Base-by-base conservation (phyloP, 805 yeast genomes). In the Ogataea saltuana region DNA sequence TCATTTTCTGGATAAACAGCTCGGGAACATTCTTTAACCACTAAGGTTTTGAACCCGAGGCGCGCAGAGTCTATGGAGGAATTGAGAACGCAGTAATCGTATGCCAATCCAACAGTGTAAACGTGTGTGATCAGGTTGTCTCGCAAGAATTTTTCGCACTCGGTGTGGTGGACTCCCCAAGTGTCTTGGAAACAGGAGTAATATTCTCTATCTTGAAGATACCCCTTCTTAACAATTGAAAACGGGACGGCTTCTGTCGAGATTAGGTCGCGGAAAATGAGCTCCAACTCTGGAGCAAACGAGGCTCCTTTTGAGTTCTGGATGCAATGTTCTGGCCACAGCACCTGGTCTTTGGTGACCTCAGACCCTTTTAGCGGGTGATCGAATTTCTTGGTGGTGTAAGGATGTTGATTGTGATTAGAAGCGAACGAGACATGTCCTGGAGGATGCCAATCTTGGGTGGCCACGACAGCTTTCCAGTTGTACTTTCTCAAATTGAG, bases 301-400 rank as follows among this genome's bases (percentile, higher is more conserved):
- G 74, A 70, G 0, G 90, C 74, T 0, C 97, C 98, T 4, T 50
- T 37, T 0, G 89, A 71, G 39, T 73, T 71, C 56, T 87, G 90
- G 12, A 90, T 77, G 62, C 97, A 90, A 60, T 90, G 98, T 42
- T 78, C 90, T 0, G 98, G 97, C 97, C 97, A 90, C 3, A 88
- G 70, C 0, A 74, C 71, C 49, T 80, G 81, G 20, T 55, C 25
- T 16, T 64, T 63, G 0, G 64, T 59, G 2, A 41, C 42, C 44
- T 65, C 68, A 1, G 49, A 45, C 11, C 58, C 63, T 0, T 56
- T 56, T 7, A 66, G 52, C 0, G 93, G 90, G 37, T 81, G 77
- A 1, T 54, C 39, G 56, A 83, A 78, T 13, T 58, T 65, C 30
- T 77, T 51, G 1, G 67, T 57, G 0, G 80, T 65, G 57, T 70